These are phyloP conservation scores for Ogataea siamensis DNA, from an alignment of 805 yeast species.

Conservation along the genomic window DNA sequence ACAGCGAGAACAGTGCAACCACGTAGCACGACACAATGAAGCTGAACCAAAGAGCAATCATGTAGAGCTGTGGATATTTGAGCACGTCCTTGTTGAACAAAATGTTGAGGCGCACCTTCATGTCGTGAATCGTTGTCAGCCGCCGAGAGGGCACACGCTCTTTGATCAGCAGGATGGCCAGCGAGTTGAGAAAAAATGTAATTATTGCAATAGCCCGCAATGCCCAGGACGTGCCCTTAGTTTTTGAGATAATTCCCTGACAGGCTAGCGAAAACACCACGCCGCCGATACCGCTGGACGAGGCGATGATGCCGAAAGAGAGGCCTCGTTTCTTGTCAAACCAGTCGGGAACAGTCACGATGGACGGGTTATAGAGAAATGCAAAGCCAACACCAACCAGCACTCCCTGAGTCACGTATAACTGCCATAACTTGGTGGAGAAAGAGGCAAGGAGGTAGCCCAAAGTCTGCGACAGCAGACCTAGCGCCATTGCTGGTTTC, in stretches of 20 bases:
- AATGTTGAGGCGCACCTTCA: slow-evolving; percentile 18
- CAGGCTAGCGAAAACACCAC: slow-evolving; percentile 37
- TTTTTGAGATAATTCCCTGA: slow-evolving; percentile 37
- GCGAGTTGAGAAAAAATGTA: slow-evolving; percentile 34
- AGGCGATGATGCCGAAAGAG: slow-evolving; percentile 39
- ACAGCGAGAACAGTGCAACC: slow-evolving; percentile 44
- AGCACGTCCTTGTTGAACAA: slow-evolving; percentile 23
- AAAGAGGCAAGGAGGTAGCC: slow-evolving; percentile 53
- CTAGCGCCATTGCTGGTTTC: slow-evolving; percentile 30
- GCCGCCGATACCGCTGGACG: slow-evolving; percentile 48
- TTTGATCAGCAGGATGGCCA: slow-evolving; percentile 41
- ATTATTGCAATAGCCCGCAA: slow-evolving; percentile 42
- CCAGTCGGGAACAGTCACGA: slow-evolving; percentile 56
- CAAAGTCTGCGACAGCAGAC: slow-evolving; percentile 42
- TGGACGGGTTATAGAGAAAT: slow-evolving; percentile 48
- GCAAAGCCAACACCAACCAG: slow-evolving; percentile 52
- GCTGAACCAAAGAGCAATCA: slow-evolving; percentile 29
- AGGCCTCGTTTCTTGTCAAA: slow-evolving; percentile 47
- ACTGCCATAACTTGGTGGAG: slow-evolving; percentile 46
- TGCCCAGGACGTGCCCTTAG: slow-evolving; percentile 45
- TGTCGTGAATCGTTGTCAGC: slow-evolving; percentile 17
- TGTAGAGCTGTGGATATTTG: slow-evolving; percentile 17
- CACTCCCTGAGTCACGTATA: slow-evolving; percentile 53
- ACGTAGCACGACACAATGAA: slow-evolving; percentile 41
- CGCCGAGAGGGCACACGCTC: slow-evolving; percentile 4